Evolutionary conservation across 768 basidiomycete species (phyloP), one percentile per base, ranked within the genome.

Genomic region (Tricholomella constricta): DNA sequence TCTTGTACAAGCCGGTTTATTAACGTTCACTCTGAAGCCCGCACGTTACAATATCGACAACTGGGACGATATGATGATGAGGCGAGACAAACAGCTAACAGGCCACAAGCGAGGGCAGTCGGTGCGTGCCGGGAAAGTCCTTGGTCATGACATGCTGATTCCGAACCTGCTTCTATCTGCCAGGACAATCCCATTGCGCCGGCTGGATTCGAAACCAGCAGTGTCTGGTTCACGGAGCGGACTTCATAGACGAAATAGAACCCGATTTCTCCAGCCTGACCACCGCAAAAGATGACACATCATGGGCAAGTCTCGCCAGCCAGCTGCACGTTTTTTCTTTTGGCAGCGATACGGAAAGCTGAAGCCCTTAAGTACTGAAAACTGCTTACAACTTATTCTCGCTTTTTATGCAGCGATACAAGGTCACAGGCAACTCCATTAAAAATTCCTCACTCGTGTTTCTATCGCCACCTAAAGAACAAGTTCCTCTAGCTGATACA

Each of bases 61-160:
- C 19, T 98, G 93, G 94, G 96, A 98, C 56, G 81, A 89, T 48
- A 91, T 91, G 89, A 92, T 98, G 93, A 93, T 98, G 87, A 83
- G 86, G 64, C 79, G 96, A 51, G 96, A 98, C 74, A 78, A 81
- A 65, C 79, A 90, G 57, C 69, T 98, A 65, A 97, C 94, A 2
- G 96, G 96, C 11, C 89, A 90, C 65, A 63, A 73, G 62, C 82
- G 96, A 59, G 93, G 93, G 48, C 96, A 98, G 69, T 79, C 80
- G 67, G 95, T 95, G 68, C 63, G 91, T 59, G 48, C 38, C 44
- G 45, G 44, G 22, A 49, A 15, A 5, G 29, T 26, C 23, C 35
- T 41, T 46, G 40, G 1, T 37, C n/a, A 17, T 51, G 12, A 29
- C 23, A 41, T 27, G 7, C n/a, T 35, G 19, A 40, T 49, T 35